Base-by-base conservation (phyloP, 768 basidiomycete genomes). In the Ramaria sp. region DNA sequence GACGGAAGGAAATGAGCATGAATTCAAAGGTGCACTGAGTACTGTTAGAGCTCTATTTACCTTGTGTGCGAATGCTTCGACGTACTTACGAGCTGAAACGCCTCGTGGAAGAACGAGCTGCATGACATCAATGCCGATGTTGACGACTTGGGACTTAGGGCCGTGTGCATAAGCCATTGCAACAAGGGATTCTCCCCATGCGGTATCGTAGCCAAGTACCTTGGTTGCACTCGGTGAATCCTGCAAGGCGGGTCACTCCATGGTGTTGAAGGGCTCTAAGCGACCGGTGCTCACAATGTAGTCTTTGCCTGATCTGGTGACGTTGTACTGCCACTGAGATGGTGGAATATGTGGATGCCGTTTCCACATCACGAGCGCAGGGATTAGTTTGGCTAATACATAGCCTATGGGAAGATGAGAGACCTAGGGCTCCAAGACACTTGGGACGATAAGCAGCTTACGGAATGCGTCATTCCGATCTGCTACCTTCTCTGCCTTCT, bases 71-170 rank as follows among this genome's bases (percentile, higher is more conserved):
- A 55, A 55, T 15, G 53, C 53, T 45, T 55, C 53, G 1, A 24
- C 20, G 27, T 47, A 55, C 24, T 55, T 47, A 20, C 43, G 28
- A 37, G 53, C 77, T 6, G 78, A 66, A 4, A 75, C 78, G 5
- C 78, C 79, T 15, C 75, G 70, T 0, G 85, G 82, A 5, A 84
- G 77, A 37, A 69, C 72, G 48, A 85, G 71, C 49, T 81, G 79
- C 60, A 85, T 82, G 62, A 88, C 76, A 3, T 84, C 87, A 16
- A 90, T 71, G 1, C 88, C 88, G 61, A 91, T 82, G 66, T 88
- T 88, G 61, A 86, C 72, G 45, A 91, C 88, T 55, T 85, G 81
- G 42, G 79, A 76, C 52, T 81, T 79, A 9, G 74, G 73, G 3
- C 88, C 88, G 60, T 90, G 87, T 2, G 63, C 55, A 53, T 58